Conservation (phyloP, 169 alveolate genomes). For the Perkinsus olseni region DNA sequence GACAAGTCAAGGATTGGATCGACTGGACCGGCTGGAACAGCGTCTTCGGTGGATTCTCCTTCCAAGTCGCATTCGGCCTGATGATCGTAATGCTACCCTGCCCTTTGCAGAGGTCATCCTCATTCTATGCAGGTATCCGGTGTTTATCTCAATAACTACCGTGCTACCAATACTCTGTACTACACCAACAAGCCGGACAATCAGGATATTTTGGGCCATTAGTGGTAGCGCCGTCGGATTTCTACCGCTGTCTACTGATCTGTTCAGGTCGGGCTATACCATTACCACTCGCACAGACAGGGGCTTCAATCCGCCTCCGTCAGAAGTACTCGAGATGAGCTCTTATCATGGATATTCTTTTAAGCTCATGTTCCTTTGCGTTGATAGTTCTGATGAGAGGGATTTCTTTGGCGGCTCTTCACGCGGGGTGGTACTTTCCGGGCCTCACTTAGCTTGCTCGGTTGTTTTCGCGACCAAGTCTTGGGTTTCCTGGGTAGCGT, state of each 20-base stretch:
- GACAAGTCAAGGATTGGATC: neutral
- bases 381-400: no score
- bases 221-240: neutral
- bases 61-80: neutral
- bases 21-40: constrained; percentile 1
- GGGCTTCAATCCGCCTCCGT: neutral
- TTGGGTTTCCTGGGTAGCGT: no score
- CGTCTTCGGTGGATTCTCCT: neutral
- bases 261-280: neutral
- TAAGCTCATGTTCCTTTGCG: neutral
- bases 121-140: neutral
- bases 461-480: no score
- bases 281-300: neutral
- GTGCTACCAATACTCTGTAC: neutral
- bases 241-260: neutral
- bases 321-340: neutral
- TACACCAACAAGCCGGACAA: neutral
- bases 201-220: neutral
- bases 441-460: no score
- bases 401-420: no score
- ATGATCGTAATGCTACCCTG: neutral
- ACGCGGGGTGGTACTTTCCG: no score
- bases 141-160: neutral
- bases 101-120: neutral
- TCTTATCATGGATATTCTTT: neutral